These are phyloP conservation scores for Syncephalastrum racemosum DNA, from an alignment of 371 early-diverging fungal genomes.

Conservation along the genomic window DNA sequence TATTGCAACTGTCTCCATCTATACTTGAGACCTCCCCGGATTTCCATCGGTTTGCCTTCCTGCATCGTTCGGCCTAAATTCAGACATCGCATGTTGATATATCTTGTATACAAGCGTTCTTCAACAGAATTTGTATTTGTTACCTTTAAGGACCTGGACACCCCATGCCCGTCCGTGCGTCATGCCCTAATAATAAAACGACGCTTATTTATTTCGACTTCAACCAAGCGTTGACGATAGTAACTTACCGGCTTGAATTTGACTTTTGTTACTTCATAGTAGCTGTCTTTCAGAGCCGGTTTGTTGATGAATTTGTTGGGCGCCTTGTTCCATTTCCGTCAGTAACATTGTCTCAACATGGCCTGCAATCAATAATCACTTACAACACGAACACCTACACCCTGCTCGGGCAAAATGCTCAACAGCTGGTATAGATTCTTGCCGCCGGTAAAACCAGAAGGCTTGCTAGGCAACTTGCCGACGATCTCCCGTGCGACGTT, in stretches of 20 bases:
- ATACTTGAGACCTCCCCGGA: constrained; percentile 32
- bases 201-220: neutral
- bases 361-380: neutral
- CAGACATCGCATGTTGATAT: neutral
- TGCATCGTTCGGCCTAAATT: constrained; percentile 31
- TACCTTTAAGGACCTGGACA: constrained; percentile 34
- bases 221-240: neutral
- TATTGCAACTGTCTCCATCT: constrained; percentile 23
- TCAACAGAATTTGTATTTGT: neutral
- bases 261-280: constrained; percentile 39
- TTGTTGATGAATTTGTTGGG: constrained; percentile 29
- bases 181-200: constrained; percentile 14
- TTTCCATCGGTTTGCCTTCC: constrained; percentile 34
- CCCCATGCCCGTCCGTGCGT: constrained; percentile 35
- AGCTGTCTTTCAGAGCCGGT: constrained; percentile 27
- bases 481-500: constrained; percentile 17
- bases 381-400: constrained; percentile 34
- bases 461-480: constrained; percentile 9
- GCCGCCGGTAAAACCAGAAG: constrained; percentile 20
- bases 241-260: constrained; percentile 27
- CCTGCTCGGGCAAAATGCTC: constrained; percentile 24
- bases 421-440: constrained; percentile 25
- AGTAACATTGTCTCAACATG: neutral
- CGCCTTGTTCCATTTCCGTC: constrained; percentile 5
- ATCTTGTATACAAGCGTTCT: neutral